Percentiles rank a stretch among this genome's conserved stretches.
Conservation (phyloP, 148 eudicot genomes). For the Hydrangea macrophylla region DNA sequence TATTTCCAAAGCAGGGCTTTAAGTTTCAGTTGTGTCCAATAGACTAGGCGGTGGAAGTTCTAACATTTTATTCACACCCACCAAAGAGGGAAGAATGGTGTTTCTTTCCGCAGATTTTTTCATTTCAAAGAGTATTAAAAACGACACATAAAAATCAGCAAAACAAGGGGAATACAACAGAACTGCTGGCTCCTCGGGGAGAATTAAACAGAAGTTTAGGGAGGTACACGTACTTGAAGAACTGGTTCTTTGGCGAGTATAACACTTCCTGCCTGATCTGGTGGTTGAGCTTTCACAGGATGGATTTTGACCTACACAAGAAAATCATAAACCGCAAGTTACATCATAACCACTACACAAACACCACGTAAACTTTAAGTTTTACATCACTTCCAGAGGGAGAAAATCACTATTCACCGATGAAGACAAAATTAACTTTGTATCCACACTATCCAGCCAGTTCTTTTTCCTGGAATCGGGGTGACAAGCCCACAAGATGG, state of each 20-base stretch:
- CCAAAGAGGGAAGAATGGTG: not conserved
- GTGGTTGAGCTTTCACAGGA: conserved; percentile 83
- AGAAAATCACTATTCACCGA: not conserved
- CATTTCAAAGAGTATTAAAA: too few relatives aligned
- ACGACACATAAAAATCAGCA: too few relatives aligned
- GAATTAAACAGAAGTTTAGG: not conserved
- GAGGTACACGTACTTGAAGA: conserved; percentile 53
- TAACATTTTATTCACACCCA: not conserved
- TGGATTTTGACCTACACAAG: conserved; percentile 67
- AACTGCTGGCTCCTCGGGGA: not conserved
- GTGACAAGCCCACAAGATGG: not conserved
- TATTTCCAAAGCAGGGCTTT: not conserved
- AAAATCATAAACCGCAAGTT: not conserved
- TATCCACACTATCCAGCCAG: not conserved
- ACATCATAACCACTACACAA: not conserved
- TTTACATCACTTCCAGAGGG: not conserved
- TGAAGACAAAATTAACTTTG: not conserved
- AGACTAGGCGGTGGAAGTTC: not conserved
- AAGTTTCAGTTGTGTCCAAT: not conserved
- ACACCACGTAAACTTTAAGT: not conserved
- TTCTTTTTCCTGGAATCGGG: not conserved
- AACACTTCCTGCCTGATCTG: conserved; percentile 76
- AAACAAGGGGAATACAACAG: not conserved
- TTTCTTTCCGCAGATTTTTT: too few relatives aligned
- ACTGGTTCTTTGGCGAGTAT: conserved; percentile 91